Base-by-base conservation (phyloP, 192 early-diverging fungal species). In the Linnemannia exigua region DNA sequence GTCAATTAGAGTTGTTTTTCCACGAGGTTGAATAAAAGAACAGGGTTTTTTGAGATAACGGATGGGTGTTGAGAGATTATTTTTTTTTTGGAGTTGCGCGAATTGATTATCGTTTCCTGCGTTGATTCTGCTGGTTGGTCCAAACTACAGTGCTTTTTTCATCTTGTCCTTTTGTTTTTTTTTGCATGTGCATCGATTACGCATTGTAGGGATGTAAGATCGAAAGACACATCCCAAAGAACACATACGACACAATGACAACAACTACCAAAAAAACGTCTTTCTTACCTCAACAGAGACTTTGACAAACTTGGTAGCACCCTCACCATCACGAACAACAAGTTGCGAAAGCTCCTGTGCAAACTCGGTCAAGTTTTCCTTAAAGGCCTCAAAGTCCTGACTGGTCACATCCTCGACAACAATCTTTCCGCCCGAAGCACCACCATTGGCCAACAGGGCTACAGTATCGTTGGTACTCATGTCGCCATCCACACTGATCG, bases 381-480 rank as follows among this genome's bases (percentile, higher is more conserved):
- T 86, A 89, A 99, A 99, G 17, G 82, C 84, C 15, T 84, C 47
- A 84, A 90, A 98, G 47, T 93, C 96, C 36, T 74, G 46, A 7
- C 91, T 90, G 16, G 82, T 68, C 19, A 81, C 51, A 37, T 93
- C 88, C 50, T 79, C 38, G 14, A 93, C 87, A 14, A 79, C 72
- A 36, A 76, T 67, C 80, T 80, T 67, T 7, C 81, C 88, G 50
- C 85, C 82, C 22, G 87, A 76, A 15, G 89, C 85, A 3, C 91
- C 94, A 47, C 96, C 98, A 75, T 98, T 99, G 37, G 97, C 97
- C 61, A 99, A 84, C 11, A 98, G 92, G 0, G 94, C 92, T 72
- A 97, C 95, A 0, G 98, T 96, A 81, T 99, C 98, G 84, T 99
- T 99, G 38, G 98, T 99, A 86, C 95, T 96, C 89, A 96, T 99